These are phyloP conservation scores for Medicago lupulina DNA, from an alignment of 306 rosid genomes.

Conservation along the genomic window DNA sequence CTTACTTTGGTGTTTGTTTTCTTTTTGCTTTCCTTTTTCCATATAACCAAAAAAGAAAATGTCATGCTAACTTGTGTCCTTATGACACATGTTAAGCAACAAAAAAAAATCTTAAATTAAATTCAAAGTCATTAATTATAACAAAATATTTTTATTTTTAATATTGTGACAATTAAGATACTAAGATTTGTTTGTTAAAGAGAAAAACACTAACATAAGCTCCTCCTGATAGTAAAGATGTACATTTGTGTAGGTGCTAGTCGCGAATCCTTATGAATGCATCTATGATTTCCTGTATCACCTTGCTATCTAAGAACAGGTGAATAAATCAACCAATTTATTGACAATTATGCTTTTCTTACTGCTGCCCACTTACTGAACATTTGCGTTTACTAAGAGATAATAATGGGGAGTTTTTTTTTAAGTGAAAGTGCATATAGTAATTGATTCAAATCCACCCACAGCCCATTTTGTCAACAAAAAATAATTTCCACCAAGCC, in stretches of 20 bases:
- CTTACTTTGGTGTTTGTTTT: too few relatives aligned
- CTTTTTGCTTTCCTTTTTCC: too few relatives aligned
- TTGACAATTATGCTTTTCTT: background rate
- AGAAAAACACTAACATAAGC: too few relatives aligned
- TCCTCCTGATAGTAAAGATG: background rate
- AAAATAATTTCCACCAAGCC: background rate
- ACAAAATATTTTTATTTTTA: too few relatives aligned
- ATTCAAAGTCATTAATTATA: too few relatives aligned
- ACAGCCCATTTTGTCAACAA: background rate
- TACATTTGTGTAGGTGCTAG: conserved; percentile 3
- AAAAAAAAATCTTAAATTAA: too few relatives aligned
- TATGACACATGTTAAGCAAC: too few relatives aligned
- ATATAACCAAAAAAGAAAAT: too few relatives aligned
- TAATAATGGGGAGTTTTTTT: background rate
- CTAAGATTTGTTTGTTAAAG: too few relatives aligned
- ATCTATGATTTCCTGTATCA: background rate
- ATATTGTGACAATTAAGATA: too few relatives aligned
- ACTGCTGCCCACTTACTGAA: conserved; percentile 21
- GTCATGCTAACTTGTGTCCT: too few relatives aligned
- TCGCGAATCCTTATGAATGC: background rate
- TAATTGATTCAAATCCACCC: conserved; percentile 39
- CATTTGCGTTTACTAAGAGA: conserved; percentile 22
- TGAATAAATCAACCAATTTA: conserved; percentile 17
- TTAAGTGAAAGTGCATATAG: conserved; percentile 18
- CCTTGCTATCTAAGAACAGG: conserved; percentile 9